Percentiles rank a stretch among this genome's conserved stretches.
Evolutionary conservation across 257 asterid species (phyloP).

Genomic region (Marsdenia floribunda): DNA sequence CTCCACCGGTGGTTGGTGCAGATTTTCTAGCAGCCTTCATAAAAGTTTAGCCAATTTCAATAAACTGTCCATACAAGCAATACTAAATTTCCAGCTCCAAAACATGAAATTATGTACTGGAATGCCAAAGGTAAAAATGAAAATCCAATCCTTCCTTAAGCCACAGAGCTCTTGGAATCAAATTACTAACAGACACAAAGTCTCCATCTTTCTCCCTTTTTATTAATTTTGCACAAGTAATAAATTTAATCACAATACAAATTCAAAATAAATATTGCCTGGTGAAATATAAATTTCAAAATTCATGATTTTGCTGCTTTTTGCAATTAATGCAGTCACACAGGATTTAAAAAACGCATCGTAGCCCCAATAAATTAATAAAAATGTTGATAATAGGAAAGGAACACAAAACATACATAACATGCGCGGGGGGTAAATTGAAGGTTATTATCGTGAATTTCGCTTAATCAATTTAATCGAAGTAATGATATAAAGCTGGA

Average conservation of each 20-base stretch:
- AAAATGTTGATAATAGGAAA: not conserved
- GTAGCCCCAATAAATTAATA: not conserved
- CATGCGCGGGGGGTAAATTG: not conserved
- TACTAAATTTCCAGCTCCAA: not conserved
- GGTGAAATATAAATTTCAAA: not conserved
- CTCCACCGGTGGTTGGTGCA: slow-evolving; percentile 20
- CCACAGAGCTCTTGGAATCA: not conserved
- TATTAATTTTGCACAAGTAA: not conserved
- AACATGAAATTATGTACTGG: not conserved
- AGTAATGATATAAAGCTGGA: not conserved
- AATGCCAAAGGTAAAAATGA: not conserved
- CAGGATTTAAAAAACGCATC: not conserved
- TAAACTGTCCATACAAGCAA: not conserved
- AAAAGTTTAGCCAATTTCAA: not conserved
- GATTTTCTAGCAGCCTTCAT: slow-evolving; percentile 21
- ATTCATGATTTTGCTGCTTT: not conserved
- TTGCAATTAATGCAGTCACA: not conserved
- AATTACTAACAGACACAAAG: not conserved
- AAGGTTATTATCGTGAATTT: not conserved
- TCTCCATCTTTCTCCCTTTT: not conserved
- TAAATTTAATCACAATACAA: not conserved
- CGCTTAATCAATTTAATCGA: not conserved
- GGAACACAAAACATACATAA: not conserved
- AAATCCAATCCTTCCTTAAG: not conserved
- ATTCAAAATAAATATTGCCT: not conserved